Evolutionary conservation across 306 rosid species (phyloP), one percentile per base, ranked within the genome.

Genomic region (Pachyrhizus erosus): DNA sequence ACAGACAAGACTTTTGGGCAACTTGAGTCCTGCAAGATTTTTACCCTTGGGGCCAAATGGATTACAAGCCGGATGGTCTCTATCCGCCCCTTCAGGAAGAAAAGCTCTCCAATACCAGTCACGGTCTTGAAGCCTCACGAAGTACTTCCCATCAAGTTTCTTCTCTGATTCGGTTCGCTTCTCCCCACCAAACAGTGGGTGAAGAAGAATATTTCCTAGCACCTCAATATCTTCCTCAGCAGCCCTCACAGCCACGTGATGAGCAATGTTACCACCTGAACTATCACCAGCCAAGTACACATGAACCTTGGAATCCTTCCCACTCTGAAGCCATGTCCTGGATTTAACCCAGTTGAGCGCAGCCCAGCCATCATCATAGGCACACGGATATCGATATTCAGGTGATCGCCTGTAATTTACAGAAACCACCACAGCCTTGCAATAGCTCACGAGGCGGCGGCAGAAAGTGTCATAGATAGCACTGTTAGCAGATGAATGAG

Each of bases 81-180:
- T 86, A 43, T 94, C 92, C 24, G 91, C 96, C 2, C 97, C 97
- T 82, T 94, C 91, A 0, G 98, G 97, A 1, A 94, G 91, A 73
- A 83, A 94, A 9, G 98, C 98, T 68, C 97, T 86, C 98, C 98
- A 94, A 81, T 94, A 94, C 98, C 98, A 94, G 42, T 94, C 98
- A 0, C 97, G 96, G 79, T 94, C 98, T 73, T 85, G 94, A 76
- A 94, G 75, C 76, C 82, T 84, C 71, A 94, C 97, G 61, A 94
- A 94, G 89, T 91, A 94, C 76, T 94, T 94, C 3, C 96, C 98
- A 42, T 94, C 98, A 2, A 94, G 82, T 70, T 76, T 81, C 84
- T 75, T 81, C 86, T 94, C 97, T 0, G 98, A 87, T 34, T 82
- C 92, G 0, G 94, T 88, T 74, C 98, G 79, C 82, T 26, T 76